phyloP scores from a whole-genome alignment of 2,329 filamentous ascomycete genomes.

The Claviceps fusiformis region DNA sequence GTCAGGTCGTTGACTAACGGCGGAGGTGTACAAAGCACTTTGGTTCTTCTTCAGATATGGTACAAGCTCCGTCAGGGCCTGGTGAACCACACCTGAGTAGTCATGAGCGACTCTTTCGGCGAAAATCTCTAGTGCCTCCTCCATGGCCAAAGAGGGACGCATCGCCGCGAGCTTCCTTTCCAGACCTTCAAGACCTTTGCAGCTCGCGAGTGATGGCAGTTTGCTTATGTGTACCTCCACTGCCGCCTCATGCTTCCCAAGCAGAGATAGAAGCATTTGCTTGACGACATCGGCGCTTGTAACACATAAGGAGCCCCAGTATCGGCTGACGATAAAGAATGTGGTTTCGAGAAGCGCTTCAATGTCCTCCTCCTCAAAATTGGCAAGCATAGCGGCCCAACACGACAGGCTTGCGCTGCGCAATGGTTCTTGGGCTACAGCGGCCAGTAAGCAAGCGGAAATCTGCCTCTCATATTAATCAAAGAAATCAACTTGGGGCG shows the following conservation, averaged over 20 bases:
- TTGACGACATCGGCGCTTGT: constrained; percentile 45
- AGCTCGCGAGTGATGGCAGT: constrained; percentile 62
- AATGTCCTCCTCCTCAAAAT: constrained; percentile 66
- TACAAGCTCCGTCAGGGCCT: constrained; percentile 65
- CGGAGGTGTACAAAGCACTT: constrained; percentile 62
- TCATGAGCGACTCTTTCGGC: constrained; percentile 65
- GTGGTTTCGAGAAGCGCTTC: constrained; percentile 74
- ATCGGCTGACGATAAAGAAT: constrained; percentile 70
- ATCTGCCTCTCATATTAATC: constrained; percentile 40
- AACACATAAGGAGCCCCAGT: constrained; percentile 58
- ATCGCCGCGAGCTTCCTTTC: constrained; percentile 52
- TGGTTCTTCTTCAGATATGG: constrained; percentile 62
- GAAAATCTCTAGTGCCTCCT: constrained; percentile 29
- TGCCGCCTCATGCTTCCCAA: constrained; percentile 46
- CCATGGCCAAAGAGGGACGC: constrained; percentile 29
- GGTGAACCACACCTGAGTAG: constrained; percentile 70
- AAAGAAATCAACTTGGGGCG: neutral
- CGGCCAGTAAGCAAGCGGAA: constrained; percentile 80
- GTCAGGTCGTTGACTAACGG: constrained; percentile 73
- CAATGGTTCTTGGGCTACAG: constrained; percentile 61
- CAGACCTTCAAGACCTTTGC: constrained; percentile 55
- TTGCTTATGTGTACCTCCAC: constrained; percentile 56
- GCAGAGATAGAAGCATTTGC: constrained; percentile 48
- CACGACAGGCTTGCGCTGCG: constrained; percentile 67
- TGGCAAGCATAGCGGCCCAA: constrained; percentile 67